phyloP scores from a whole-genome alignment of 495 filamentous ascomycete genomes.

The Clavariopsis aquatica region DNA sequence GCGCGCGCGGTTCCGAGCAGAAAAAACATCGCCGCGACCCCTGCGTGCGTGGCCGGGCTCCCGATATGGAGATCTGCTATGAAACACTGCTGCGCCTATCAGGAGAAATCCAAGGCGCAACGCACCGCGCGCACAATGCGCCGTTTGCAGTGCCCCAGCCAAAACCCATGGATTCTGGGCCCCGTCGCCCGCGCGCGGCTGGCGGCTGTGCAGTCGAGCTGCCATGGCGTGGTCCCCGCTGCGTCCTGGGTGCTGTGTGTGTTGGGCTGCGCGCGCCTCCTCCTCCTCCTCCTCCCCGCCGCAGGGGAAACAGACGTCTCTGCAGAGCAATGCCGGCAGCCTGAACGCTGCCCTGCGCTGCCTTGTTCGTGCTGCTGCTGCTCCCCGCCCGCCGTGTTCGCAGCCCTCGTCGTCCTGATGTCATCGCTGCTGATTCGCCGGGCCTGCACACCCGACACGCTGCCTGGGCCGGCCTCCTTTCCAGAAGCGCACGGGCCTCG shows the following conservation, averaged over 20 bases:
- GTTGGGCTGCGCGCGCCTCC: no score
- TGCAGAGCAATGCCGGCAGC: not conserved
- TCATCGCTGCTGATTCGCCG: not conserved
- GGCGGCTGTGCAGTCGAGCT: no score
- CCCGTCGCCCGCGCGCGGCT: no score
- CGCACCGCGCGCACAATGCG: no score
- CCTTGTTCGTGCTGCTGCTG: not conserved
- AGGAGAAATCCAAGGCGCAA: not conserved
- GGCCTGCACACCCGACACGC: not conserved
- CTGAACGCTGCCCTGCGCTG: not conserved
- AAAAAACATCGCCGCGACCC: not conserved
- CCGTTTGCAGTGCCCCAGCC: no score
- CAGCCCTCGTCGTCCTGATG: not conserved
- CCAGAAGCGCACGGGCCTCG: not conserved
- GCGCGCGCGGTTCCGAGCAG: not conserved
- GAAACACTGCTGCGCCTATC: not conserved
- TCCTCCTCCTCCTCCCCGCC: no score
- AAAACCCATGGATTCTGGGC: no score
- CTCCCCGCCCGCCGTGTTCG: not conserved
- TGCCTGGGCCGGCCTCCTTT: not conserved
- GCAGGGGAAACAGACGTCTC: no score
- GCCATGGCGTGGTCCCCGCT: no score
- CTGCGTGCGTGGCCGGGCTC: constrained; percentile 24
- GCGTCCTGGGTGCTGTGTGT: no score
- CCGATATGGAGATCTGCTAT: constrained; percentile 21